These are phyloP conservation scores for Solanum bulbocastanum DNA, from an alignment of 257 asterid species.

Conservation along the genomic window DNA sequence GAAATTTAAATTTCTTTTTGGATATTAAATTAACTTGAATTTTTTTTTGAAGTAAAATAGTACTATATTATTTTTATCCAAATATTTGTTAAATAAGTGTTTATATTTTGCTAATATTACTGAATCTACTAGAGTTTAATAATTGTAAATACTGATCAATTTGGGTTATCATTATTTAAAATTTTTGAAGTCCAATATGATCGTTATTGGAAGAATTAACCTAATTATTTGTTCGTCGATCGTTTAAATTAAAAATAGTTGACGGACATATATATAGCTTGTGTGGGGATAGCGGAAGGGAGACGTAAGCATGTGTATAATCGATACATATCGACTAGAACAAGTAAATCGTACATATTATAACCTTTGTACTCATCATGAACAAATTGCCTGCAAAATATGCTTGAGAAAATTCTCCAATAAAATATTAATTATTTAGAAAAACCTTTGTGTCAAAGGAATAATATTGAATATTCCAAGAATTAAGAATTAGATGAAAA, in stretches of 20 bases:
- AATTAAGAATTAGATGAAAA: too few species aligned
- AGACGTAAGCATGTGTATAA: too few species aligned
- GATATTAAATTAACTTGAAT: not conserved
- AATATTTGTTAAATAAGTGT: not conserved
- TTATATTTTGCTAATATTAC: not conserved
- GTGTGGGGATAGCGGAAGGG: too few species aligned
- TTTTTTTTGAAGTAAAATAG: not conserved
- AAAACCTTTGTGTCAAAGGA: not conserved
- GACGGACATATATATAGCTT: not conserved
- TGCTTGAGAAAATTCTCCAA: not conserved
- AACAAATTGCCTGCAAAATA: not conserved
- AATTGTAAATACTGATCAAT: not conserved
- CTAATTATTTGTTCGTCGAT: fast-evolving
- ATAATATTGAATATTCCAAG: not conserved
- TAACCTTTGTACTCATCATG: not conserved
- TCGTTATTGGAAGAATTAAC: too few species aligned
- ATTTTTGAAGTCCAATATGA: not conserved
- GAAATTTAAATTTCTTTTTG: not conserved
- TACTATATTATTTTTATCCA: not conserved
- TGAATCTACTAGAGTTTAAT: not conserved
- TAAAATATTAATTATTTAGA: too few species aligned
- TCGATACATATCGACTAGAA: too few species aligned
- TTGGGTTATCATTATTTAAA: not conserved
- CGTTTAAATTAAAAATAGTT: not conserved
- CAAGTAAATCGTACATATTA: not conserved